These are phyloP conservation scores for Colletotrichum gloeosporioides DNA, from an alignment of 2,329 filamentous ascomycete genomes.

Conservation along the genomic window DNA sequence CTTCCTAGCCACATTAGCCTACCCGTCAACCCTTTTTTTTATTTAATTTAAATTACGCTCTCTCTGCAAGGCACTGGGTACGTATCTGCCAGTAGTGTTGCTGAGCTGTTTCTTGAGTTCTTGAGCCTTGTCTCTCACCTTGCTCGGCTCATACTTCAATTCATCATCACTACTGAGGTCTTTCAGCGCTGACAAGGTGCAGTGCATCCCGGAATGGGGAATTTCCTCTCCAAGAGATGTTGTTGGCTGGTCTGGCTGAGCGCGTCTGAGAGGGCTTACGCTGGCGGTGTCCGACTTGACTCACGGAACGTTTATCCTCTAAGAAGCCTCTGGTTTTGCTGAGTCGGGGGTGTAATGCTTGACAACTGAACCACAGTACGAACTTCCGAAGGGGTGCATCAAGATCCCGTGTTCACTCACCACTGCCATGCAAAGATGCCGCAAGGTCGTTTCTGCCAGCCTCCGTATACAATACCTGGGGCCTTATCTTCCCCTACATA, in stretches of 20 bases:
- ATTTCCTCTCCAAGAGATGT: background rate
- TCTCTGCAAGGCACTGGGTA: constrained; percentile 15
- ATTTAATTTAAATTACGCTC: background rate
- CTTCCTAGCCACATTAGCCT: constrained; percentile 20
- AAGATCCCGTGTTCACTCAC: background rate
- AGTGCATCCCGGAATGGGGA: background rate
- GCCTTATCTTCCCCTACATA: background rate
- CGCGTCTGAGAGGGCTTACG: background rate
- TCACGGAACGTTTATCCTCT: background rate
- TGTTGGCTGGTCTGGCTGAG: background rate
- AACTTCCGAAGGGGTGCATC: background rate
- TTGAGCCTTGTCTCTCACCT: background rate
- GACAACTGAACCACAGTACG: background rate
- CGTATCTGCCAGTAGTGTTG: background rate
- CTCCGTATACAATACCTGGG: background rate
- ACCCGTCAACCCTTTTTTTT: constrained; percentile 11
- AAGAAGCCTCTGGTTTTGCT: background rate
- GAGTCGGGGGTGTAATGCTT: background rate
- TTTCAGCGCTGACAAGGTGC: background rate
- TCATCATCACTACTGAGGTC: background rate
- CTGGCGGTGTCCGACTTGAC: background rate
- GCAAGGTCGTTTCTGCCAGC: background rate
- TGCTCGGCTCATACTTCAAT: background rate
- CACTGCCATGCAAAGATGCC: background rate
- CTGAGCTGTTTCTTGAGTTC: background rate